phyloP scores from a whole-genome alignment of 1,284 basidiomycete genomes.

The Peniophora sp. region DNA sequence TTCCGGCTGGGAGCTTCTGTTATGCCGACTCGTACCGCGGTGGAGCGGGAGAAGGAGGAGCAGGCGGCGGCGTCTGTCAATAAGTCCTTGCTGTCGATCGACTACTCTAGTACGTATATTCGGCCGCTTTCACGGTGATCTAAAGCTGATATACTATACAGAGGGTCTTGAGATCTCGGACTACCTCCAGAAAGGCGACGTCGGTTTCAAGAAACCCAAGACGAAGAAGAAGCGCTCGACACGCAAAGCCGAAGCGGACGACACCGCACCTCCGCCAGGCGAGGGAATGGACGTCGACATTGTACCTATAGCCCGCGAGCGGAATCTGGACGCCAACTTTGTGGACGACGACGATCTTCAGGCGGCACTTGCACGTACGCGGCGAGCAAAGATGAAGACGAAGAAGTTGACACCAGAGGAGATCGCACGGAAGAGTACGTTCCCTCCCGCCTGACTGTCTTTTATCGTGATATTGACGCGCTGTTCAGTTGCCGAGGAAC shows the following conservation, averaged over 20 bases:
- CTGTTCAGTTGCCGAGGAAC: slow-evolving; percentile 57
- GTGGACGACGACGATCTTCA: slow-evolving; percentile 99
- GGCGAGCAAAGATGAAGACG: slow-evolving; percentile 74
- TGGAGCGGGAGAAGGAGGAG: slow-evolving; percentile 40
- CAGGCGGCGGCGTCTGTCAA: slow-evolving; percentile 61
- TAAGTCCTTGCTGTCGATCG: slow-evolving; percentile 78
- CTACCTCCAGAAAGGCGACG: slow-evolving; percentile 86
- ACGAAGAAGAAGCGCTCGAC: slow-evolving; percentile 86
- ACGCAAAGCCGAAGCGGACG: slow-evolving; percentile 59
- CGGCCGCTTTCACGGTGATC: not conserved
- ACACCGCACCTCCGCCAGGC: slow-evolving; percentile 28
- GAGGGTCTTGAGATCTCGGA: slow-evolving; percentile 85
- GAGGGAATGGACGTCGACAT: slow-evolving; percentile 76
- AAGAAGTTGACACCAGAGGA: slow-evolving; percentile 82
- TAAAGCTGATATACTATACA: slow-evolving; percentile 23
- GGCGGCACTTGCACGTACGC: slow-evolving; percentile 81
- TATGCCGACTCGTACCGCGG: slow-evolving; percentile 26
- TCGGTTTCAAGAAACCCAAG: slow-evolving; percentile 94
- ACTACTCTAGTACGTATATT: slow-evolving; percentile 75
- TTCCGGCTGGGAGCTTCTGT: slow-evolving; percentile 67
- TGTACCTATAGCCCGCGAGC: slow-evolving; percentile 48
- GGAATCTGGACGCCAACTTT: slow-evolving; percentile 80
- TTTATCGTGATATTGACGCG: slow-evolving; percentile 6
- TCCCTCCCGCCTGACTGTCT: slow-evolving; percentile 5
- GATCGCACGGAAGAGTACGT: slow-evolving; percentile 72